A percentile compares a stretch with the other conserved stretches of the same genome.
phyloP scores from a whole-genome alignment of 805 yeast genomes.

The Yamadazyma ubonensis region DNA sequence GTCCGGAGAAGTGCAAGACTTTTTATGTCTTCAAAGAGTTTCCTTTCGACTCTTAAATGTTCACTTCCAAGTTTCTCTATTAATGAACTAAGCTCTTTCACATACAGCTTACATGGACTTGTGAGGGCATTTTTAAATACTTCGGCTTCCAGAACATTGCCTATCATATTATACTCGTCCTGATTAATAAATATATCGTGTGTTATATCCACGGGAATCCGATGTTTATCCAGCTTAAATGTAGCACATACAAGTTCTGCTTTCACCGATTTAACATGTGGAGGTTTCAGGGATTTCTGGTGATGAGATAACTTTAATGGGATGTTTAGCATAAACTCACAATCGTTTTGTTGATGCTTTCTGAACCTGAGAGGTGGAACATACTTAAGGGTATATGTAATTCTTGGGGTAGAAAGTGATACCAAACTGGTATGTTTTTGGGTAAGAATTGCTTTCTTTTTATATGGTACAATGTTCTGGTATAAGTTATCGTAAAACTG shows the following conservation, averaged over 20 bases:
- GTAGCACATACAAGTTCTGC: conserved; percentile 39
- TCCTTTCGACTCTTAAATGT: conserved; percentile 32
- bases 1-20: conserved; percentile 33
- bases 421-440: conserved; percentile 25
- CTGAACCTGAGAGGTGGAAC: conserved; percentile 33
- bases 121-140: conserved; percentile 35
- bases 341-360: conserved; percentile 10
- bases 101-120: conserved; percentile 24
- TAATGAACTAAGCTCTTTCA: conserved; percentile 25
- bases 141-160: conserved; percentile 24
- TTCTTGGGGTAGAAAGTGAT: conserved; percentile 36
- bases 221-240: conserved; percentile 32
- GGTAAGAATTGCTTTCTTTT: conserved; percentile 36
- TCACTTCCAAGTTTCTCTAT: conserved; percentile 37
- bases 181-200: conserved; percentile 41
- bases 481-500: conserved; percentile 19
- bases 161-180: conserved; percentile 25
- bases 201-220: conserved; percentile 39
- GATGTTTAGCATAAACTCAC: conserved; percentile 19
- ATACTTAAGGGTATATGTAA: conserved; percentile 26
- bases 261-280: conserved; percentile 34
- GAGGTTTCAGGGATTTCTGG: conserved; percentile 17
- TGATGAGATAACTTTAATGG: conserved; percentile 34
- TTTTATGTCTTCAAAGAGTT: conserved; percentile 36
- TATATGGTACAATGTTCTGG: conserved; percentile 31